Evolutionary conservation across 805 yeast genomes (phyloP), one percentile per base, ranked within the genome.

Genomic region (Barnettozyma californica): DNA sequence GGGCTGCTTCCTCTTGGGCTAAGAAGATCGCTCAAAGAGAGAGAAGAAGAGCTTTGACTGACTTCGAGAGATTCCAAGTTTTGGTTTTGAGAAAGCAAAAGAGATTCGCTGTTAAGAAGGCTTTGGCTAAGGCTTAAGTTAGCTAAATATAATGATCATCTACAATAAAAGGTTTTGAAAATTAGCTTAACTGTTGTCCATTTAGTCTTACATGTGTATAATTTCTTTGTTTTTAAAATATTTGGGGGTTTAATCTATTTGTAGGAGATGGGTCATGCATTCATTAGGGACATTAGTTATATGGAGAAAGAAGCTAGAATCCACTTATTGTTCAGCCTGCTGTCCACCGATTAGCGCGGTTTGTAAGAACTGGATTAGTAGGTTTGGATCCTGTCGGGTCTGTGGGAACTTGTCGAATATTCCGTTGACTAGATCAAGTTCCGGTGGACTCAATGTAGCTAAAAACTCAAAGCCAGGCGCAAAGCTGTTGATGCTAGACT

Each of bases 51-150:
- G 78, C 84, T 70, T 86, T 95, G 74, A 71, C 92, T 65, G 99
- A 94, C 78, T 94, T 94, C 68, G 97, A 94, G 82, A 91, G 99
- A 84, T 94, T 94, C 97, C 97, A 92, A 83, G 99, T 92, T 66
- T 72, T 87, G 75, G 95, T 90, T 66, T 83, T 90, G 74, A 94
- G 87, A 87, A 94, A 92, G 84, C 97, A 95, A 83, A 89, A 88
- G 79, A 87, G 90, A 79, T 85, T 75, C 73, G 87, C 90, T 76
- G 92, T 89, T 69, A 88, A 86, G 81, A 91, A 89, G 83, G 95
- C 95, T 75, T 83, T 87, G 69, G 96, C 96, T 70, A 90, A 91
- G 86, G 96, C 95, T 76, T 85, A 84, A 56, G 43, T 44, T 49
- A 40, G 42, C 42, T 40, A 26, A 45, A 43, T 29, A 47, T 47